Base-by-base conservation (phyloP, 495 filamentous ascomycete species). In the Xylaria nigripes region DNA sequence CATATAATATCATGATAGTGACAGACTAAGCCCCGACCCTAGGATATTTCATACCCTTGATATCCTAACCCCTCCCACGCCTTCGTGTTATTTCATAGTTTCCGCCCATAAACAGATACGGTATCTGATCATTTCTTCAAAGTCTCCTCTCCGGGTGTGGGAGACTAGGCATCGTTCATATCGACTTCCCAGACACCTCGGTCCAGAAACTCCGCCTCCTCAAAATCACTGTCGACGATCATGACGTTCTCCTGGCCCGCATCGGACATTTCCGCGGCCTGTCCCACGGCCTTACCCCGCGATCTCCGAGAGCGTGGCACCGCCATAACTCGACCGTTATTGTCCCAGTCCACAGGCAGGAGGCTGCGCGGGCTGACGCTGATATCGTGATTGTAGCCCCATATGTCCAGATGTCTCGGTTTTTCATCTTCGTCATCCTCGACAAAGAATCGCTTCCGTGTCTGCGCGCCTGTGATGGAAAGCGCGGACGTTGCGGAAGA, bases 131-230 rank as follows among this genome's bases (percentile, higher is more conserved):
- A 0, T 25, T 25, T 16, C 32, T 19, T 18, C 25, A 29, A 29
- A n/a, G 12, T 19, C 15, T 30, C 12, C n/a, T n/a, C n/a, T n/a
- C 32, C 30, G 13, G 27, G 6, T 21, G 9, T 43, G 21, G 23
- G 19, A 23, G 10, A 3, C 60, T 44, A 67, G 41, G 46, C 61
- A 45, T 64, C 64, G 15, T 50, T 61, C 64, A 67, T 67, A 45
- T 67, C 56, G 10, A 66, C 58, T 27, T 66, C 63, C 63, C 63
- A 66, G 18, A 42, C 45, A 12, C 36, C 50, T 19, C 66, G 66
- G 53, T 75, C 73, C 50, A 81, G 52, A 51, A 81, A 81, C 9
- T 70, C 65, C 10, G 77, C 77, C 52, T 81, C 78, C 52, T 72
- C 74, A 60, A 80, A 81, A 59, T 81, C 78, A 40, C 61, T 61